These are phyloP conservation scores for Cyberlindnera suaveolens DNA, from an alignment of 805 yeast species.

Conservation along the genomic window DNA sequence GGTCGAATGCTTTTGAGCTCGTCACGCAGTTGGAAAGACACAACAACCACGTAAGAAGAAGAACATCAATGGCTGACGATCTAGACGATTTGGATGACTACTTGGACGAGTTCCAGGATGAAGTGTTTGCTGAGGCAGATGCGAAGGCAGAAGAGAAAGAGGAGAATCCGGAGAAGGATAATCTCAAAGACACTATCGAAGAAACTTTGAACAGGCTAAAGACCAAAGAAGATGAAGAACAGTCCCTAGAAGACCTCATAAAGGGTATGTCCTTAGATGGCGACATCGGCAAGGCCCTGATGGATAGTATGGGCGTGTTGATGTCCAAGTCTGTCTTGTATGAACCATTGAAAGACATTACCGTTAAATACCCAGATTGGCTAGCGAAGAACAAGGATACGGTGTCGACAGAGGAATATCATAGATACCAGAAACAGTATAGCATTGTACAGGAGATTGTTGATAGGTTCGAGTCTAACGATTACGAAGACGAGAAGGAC, in stretches of 20 bases:
- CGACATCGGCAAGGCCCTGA: conserved; percentile 50
- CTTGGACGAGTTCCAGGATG: conserved; percentile 79
- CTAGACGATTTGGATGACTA: conserved; percentile 77
- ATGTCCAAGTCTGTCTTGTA: conserved; percentile 81
- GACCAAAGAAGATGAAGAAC: conserved; percentile 44
- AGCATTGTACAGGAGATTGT: conserved; percentile 56
- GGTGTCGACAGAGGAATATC: conserved; percentile 35
- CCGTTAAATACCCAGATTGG: conserved; percentile 67
- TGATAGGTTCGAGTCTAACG: conserved; percentile 56
- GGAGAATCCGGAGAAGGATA: conserved; percentile 21
- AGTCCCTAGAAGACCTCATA: conserved; percentile 58
- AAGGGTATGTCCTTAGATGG: conserved; percentile 48
- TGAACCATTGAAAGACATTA: conserved; percentile 81
- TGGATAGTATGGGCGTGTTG: conserved; percentile 74
- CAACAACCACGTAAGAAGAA: neutral
- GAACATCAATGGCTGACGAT: conserved; percentile 32
- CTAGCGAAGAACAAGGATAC: conserved; percentile 45
- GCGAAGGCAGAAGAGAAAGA: conserved; percentile 45
- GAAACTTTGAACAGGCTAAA: conserved; percentile 76
- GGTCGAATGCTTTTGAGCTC: neutral
- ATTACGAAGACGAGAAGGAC: conserved; percentile 36
- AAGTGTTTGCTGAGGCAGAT: conserved; percentile 46
- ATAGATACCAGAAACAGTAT: conserved; percentile 56
- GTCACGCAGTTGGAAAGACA: neutral
- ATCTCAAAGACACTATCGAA: conserved; percentile 69